Percentiles rank a stretch among this genome's conserved stretches.
Evolutionary conservation across 441 rosid genomes (phyloP).

Genomic region (Francoa sonchifolia): DNA sequence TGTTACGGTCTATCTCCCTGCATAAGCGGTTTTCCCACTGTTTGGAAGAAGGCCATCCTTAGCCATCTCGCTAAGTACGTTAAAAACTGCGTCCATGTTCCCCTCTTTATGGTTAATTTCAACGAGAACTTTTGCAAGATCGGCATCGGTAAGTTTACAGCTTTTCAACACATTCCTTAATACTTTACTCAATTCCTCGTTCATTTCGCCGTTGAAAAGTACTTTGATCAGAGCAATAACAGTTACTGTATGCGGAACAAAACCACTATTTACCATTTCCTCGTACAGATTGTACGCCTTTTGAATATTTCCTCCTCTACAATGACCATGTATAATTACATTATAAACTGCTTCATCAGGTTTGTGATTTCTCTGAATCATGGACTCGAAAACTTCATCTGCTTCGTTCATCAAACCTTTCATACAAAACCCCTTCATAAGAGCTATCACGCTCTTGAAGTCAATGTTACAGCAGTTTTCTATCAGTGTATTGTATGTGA

Average conservation of each 20-base stretch:
- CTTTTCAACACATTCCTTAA: slow-evolving; percentile 42
- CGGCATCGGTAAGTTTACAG: slow-evolving; percentile 68
- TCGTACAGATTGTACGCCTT: slow-evolving; percentile 55
- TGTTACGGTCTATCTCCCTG: slow-evolving; percentile 10
- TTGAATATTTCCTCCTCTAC: slow-evolving; percentile 38
- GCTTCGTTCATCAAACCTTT: slow-evolving; percentile 86
- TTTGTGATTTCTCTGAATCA: slow-evolving; percentile 42
- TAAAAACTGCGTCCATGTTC: slow-evolving; percentile 60
- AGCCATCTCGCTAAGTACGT: slow-evolving; percentile 67
- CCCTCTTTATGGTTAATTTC: slow-evolving; percentile 77
- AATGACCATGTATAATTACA: slow-evolving; percentile 75
- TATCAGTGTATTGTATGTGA: slow-evolving; percentile 74
- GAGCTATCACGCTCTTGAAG: slow-evolving; percentile 50
- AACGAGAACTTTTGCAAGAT: slow-evolving; percentile 53
- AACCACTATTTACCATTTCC: slow-evolving; percentile 44
- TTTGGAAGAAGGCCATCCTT: slow-evolving; percentile 73
- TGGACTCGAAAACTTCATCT: slow-evolving; percentile 50
- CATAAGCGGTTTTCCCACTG: slow-evolving; percentile 22
- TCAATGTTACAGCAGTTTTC: slow-evolving; percentile 51
- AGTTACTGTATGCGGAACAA: slow-evolving; percentile 55
- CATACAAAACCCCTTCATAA: slow-evolving; percentile 80
- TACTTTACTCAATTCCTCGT: slow-evolving; percentile 35
- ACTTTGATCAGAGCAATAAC: slow-evolving; percentile 55
- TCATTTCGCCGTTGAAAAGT: slow-evolving; percentile 37
- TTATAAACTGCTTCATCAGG: slow-evolving; percentile 63